phyloP scores from a whole-genome alignment of 148 eudicot species.

The Cornus florida region DNA sequence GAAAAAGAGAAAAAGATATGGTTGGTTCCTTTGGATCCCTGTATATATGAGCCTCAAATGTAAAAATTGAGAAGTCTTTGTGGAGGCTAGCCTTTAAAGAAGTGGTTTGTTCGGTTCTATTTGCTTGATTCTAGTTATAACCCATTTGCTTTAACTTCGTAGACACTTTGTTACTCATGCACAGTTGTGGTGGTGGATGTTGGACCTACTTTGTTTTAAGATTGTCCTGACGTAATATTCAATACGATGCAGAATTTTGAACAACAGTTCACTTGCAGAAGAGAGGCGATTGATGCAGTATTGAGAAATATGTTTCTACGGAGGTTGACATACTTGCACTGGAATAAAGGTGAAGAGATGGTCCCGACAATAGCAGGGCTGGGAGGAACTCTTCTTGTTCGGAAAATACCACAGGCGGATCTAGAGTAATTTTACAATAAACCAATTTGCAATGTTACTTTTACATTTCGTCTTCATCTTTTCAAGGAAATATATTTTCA shows the following conservation, averaged over 20 bases:
- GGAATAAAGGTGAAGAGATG: slow-evolving; percentile 78
- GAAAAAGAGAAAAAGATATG: too few species aligned
- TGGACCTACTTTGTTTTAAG: not conserved
- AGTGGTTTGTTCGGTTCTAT: too few species aligned
- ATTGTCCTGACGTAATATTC: not conserved
- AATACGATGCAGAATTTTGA: slow-evolving; percentile 40
- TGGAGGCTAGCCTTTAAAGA: too few species aligned
- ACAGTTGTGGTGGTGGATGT: not conserved
- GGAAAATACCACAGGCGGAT: slow-evolving; percentile 62
- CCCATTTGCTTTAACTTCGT: not conserved
- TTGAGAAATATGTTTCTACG: slow-evolving; percentile 55
- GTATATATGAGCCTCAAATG: too few species aligned
- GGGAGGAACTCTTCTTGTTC: slow-evolving; percentile 75
- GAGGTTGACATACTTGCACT: slow-evolving; percentile 64
- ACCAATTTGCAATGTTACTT: not conserved
- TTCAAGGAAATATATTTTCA: not conserved
- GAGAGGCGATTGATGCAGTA: slow-evolving; percentile 42
- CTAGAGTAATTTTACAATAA: slow-evolving; percentile 44
- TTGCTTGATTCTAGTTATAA: too few species aligned
- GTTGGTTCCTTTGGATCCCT: not conserved
- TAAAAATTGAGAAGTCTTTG: too few species aligned
- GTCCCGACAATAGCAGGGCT: slow-evolving; percentile 56
- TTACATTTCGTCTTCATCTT: not conserved
- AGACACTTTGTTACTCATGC: not conserved
- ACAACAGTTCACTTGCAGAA: slow-evolving; percentile 25